These are phyloP conservation scores for Pestalotiopsis sp. DNA, from an alignment of 2,329 filamentous ascomycete species.

Conservation along the genomic window DNA sequence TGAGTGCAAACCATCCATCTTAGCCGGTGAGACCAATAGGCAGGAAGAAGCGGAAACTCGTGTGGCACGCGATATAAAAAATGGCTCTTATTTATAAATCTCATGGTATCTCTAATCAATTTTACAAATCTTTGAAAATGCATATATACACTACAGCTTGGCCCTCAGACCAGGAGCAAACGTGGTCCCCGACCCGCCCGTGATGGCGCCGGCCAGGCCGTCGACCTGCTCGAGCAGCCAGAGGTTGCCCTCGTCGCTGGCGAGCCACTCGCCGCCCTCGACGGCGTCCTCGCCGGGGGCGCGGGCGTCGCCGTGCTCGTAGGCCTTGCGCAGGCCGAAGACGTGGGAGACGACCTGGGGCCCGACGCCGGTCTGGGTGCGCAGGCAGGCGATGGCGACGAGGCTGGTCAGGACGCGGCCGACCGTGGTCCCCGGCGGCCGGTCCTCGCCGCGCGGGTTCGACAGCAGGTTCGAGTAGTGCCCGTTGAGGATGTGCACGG, in stretches of 20 bases:
- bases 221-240: constrained; percentile 68
- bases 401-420: constrained; percentile 75
- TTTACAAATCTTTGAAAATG: not conserved
- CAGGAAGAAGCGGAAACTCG: no score
- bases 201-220: constrained; percentile 53
- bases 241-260: constrained; percentile 64
- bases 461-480: constrained; percentile 77
- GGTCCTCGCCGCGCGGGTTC: constrained; percentile 57
- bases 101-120: not conserved
- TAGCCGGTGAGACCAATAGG: not conserved
- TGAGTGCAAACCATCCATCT: no score
- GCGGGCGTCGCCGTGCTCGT: constrained; percentile 64
- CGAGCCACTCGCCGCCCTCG: constrained; percentile 62
- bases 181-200: constrained; percentile 48
- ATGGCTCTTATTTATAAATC: not conserved
- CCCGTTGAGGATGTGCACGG: constrained; percentile 75
- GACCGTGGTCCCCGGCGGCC: constrained; percentile 48
- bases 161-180: constrained; percentile 56
- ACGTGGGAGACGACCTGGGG: constrained; percentile 83
- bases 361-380: constrained; percentile 80
- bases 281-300: constrained; percentile 49
- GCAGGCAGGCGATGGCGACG: constrained; percentile 73
- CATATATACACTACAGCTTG: constrained; percentile 39
- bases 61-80: no score
- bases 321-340: constrained; percentile 77